Conservation (phyloP, 108 stramenopile species). For the Cyclotella sp. region DNA sequence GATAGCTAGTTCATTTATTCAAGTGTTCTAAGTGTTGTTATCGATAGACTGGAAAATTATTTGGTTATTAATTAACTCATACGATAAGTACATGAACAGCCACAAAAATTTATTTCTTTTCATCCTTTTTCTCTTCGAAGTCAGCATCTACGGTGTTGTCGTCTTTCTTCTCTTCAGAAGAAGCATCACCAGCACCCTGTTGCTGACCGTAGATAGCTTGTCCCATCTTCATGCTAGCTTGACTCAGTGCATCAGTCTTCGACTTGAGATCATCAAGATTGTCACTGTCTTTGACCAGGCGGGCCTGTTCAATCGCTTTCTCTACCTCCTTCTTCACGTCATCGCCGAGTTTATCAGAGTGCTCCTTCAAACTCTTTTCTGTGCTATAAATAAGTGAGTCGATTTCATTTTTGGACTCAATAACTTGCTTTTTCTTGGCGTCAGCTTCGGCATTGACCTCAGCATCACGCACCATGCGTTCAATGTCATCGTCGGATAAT, state of each 20-base stretch:
- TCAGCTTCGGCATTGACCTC: conserved; percentile 97
- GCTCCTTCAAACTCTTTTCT: conserved; percentile 85
- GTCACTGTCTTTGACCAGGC: conserved; percentile 89
- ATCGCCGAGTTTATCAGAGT: conserved; percentile 93
- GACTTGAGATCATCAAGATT: conserved; percentile 88
- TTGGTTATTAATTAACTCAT: neutral
- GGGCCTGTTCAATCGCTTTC: conserved; percentile 89
- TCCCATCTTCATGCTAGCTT: conserved; percentile 98
- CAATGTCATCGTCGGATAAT: conserved; percentile 97
- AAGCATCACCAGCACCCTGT: conserved; percentile 46
- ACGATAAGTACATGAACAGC: neutral
- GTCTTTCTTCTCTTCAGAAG: conserved; percentile 71
- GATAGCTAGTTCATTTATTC: neutral
- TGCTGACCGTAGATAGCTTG: conserved; percentile 96
- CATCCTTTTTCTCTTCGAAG: conserved; percentile 90
- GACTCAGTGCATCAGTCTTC: conserved; percentile 92
- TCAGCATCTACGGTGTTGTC: conserved; percentile 96
- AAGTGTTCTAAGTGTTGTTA: neutral
- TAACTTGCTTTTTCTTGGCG: conserved; percentile 88
- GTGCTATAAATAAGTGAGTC: conserved; percentile 95
- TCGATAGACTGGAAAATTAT: conserved; percentile 1
- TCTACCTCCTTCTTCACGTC: conserved; percentile 94
- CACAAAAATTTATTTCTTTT: conserved; percentile 50
- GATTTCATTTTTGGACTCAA: conserved; percentile 97
- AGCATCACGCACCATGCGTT: conserved; percentile 99